Conservation (phyloP, 495 filamentous ascomycete genomes). For the Penicillium cinerascens region DNA sequence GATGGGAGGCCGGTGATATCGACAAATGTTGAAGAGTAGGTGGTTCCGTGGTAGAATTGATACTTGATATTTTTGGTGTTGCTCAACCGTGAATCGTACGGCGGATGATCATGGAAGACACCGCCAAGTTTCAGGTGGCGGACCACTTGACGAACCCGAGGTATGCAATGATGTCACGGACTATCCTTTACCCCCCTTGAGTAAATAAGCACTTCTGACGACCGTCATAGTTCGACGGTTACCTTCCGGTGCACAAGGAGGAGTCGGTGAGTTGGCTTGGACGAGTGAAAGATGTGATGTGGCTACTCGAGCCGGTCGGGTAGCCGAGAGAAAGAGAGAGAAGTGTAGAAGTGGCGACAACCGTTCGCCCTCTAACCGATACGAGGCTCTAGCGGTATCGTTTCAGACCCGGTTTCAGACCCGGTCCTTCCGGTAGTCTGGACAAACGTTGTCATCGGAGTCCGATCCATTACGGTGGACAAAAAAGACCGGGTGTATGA, state of each 20-base stretch:
- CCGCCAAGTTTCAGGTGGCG: conserved; percentile 28
- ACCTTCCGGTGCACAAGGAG: conserved; percentile 9
- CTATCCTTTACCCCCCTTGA: conserved; percentile 18
- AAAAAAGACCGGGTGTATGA: neutral
- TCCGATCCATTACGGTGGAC: neutral
- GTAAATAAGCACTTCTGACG: conserved; percentile 17
- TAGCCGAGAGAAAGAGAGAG: conserved; percentile 12
- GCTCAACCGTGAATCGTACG: conserved; percentile 9
- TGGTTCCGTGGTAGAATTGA: conserved; percentile 1
- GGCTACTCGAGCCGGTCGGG: conserved; percentile 26
- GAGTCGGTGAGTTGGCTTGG: conserved; percentile 16
- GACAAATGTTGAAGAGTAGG: conserved; percentile 11
- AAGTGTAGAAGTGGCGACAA: conserved; percentile 14
- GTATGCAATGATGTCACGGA: conserved; percentile 33
- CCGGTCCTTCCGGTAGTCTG: neutral
- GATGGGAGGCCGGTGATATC: conserved; percentile 8
- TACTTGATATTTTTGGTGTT: neutral
- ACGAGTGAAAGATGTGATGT: neutral
- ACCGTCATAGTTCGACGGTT: conserved; percentile 7
- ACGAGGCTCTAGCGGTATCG: neutral
- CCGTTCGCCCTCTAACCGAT: neutral
- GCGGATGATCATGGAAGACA: conserved; percentile 13
- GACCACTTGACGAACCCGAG: conserved; percentile 18
- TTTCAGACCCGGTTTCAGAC: neutral
- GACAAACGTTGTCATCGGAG: neutral